Percentiles rank a stretch among this genome's conserved stretches.
Evolutionary conservation across 768 basidiomycete genomes (phyloP).

Genomic region (Russula brevipes): DNA sequence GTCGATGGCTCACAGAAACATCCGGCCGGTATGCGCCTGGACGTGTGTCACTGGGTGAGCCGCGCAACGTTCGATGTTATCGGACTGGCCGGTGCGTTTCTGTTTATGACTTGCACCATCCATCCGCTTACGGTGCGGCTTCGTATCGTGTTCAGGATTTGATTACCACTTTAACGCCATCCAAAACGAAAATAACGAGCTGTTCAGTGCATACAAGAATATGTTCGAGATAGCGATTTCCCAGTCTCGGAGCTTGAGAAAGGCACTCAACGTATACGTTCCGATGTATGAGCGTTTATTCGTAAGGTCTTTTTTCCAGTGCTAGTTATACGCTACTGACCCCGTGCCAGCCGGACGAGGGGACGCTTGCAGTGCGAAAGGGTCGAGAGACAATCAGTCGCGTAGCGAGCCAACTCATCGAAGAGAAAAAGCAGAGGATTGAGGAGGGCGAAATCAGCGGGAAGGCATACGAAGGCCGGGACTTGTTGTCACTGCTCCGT

Average conservation of each 20-base stretch:
- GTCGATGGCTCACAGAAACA: conserved; percentile 20
- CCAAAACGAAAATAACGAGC: conserved; percentile 68
- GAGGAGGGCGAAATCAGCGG: conserved; percentile 52
- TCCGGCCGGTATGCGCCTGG: conserved; percentile 41
- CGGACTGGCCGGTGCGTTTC: conserved; percentile 66
- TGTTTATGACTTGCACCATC: not conserved
- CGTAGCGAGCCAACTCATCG: conserved; percentile 69
- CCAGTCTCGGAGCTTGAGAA: conserved; percentile 43
- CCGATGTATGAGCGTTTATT: conserved; percentile 52
- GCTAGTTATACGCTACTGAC: not conserved
- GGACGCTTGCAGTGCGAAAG: conserved; percentile 44
- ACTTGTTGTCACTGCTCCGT: conserved; percentile 75
- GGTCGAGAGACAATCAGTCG: conserved; percentile 60
- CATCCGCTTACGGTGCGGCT: not conserved
- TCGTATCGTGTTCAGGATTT: conserved; percentile 49
- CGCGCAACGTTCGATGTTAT: conserved; percentile 88
- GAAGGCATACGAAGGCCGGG: conserved; percentile 53
- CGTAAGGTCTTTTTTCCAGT: conserved; percentile 38
- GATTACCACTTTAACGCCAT: conserved; percentile 85
- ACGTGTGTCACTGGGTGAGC: conserved; percentile 77
- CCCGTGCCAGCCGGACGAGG: conserved; percentile 48
- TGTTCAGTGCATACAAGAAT: conserved; percentile 75
- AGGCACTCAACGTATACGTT: conserved; percentile 50
- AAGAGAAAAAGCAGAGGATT: conserved; percentile 73
- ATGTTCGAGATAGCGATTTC: conserved; percentile 75